A percentile compares a stretch with the other conserved stretches of the same genome.
These are phyloP conservation scores for Tephrocybe sp. DNA, from an alignment of 768 basidiomycete genomes.

Conservation along the genomic window DNA sequence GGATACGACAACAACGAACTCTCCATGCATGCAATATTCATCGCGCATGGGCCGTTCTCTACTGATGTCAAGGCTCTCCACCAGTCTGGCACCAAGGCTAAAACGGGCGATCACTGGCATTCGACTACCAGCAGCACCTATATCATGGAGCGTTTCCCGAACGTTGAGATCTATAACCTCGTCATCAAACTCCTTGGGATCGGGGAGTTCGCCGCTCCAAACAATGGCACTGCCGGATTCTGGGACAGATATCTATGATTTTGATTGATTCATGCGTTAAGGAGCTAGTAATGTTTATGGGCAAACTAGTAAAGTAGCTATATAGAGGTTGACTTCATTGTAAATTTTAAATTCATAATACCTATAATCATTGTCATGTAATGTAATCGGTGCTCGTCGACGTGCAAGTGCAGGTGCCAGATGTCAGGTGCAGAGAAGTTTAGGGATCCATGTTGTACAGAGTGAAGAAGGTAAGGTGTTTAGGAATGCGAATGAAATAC, in stretches of 20 bases:
- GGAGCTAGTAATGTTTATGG: background rate
- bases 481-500: background rate
- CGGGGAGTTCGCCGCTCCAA: conserved; percentile 51
- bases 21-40: conserved; percentile 88
- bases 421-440: background rate
- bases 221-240: conserved; percentile 79
- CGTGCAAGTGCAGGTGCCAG: too few relatives aligned
- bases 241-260: conserved; percentile 76
- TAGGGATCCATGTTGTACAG: background rate
- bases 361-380: conserved; percentile 8
- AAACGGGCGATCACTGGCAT: conserved; percentile 46
- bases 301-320: background rate
- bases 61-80: conserved; percentile 61
- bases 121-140: conserved; percentile 64
- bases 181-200: conserved; percentile 75
- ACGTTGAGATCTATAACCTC: conserved; percentile 85
- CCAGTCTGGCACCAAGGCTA: conserved; percentile 40
- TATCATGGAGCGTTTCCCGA: conserved; percentile 81
- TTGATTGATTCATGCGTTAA: too few relatives aligned
- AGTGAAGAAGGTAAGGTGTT: background rate
- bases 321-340: background rate
- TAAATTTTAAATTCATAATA: conserved; percentile 4
- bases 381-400: conserved; percentile 1
- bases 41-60: conserved; percentile 90
- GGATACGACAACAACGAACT: conserved; percentile 83